These are phyloP conservation scores for Gracilaria gracilis DNA, from an alignment of 23 red algal genomes.

Conservation along the genomic window DNA sequence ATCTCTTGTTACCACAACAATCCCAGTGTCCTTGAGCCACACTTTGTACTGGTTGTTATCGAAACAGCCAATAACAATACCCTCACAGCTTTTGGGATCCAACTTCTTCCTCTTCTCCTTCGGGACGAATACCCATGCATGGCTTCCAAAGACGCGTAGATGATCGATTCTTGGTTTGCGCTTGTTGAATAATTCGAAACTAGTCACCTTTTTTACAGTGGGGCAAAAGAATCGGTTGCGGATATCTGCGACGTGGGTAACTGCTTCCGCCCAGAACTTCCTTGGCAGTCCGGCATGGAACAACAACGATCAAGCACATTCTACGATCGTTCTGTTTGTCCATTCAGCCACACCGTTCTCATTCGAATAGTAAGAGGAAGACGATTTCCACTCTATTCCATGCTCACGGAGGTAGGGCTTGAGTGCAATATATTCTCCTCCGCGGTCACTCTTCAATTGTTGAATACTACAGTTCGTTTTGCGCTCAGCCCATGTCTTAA, in stretches of 20 bases:
- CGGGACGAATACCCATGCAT: constrained; percentile 25
- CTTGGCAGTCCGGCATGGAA: constrained; percentile 11
- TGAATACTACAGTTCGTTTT: background rate
- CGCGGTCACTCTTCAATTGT: background rate
- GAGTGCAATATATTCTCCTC: background rate
- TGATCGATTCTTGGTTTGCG: background rate
- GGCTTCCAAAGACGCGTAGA: constrained; percentile 1
- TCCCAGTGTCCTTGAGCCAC: background rate
- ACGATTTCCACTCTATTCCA: background rate
- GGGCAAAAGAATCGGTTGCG: constrained; percentile 19
- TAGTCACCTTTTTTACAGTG: background rate
- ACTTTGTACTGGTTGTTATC: constrained; percentile 56
- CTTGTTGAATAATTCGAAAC: constrained; percentile 20
- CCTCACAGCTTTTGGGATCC: background rate
- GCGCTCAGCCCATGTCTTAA: background rate
- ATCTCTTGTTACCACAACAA: constrained; percentile 9
- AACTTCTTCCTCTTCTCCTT: constrained; percentile 16
- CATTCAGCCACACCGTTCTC: constrained; percentile 35
- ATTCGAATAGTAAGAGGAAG: background rate
- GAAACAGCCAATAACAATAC: constrained; percentile 18
- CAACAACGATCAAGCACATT: constrained; percentile 3
- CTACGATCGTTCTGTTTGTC: constrained; percentile 15
- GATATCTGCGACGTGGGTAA: background rate
- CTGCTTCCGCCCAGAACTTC: constrained; percentile 27
- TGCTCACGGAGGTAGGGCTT: background rate